phyloP scores from a whole-genome alignment of 73 alveolate species.

The Uronychia setigera region DNA sequence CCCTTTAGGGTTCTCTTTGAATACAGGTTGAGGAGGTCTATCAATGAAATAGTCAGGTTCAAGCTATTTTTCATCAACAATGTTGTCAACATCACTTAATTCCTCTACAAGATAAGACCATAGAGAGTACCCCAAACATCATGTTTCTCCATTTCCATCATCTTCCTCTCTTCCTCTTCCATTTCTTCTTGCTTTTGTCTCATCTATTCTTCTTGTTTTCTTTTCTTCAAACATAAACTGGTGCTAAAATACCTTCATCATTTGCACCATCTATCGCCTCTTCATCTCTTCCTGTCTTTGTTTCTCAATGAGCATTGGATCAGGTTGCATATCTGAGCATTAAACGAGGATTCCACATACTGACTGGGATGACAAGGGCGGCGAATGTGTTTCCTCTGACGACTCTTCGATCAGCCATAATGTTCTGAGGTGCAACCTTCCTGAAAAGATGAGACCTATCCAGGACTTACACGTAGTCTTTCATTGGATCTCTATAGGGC shows the following conservation, averaged over 20 bases:
- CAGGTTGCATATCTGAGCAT: constrained; percentile 61
- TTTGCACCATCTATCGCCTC: constrained; percentile 46
- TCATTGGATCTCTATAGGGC: constrained; percentile 65
- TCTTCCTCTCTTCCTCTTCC: constrained; percentile 41
- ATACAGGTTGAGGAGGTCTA: constrained; percentile 89
- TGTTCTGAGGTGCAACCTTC: constrained; percentile 70
- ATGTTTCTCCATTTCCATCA: constrained; percentile 27
- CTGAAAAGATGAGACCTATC: constrained; percentile 5
- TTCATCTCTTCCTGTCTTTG: constrained; percentile 63
- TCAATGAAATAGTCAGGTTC: constrained; percentile 90
- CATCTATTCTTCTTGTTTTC: constrained; percentile 48
- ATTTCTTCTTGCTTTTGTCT: constrained; percentile 36
- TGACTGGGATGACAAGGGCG: constrained; percentile 89
- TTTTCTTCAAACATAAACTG: constrained; percentile 32
- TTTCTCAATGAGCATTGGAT: constrained; percentile 67
- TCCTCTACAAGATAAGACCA: constrained; percentile 48
- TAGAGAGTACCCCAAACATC: constrained; percentile 55
- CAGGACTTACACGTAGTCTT: constrained; percentile 47
- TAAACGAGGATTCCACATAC: constrained; percentile 4
- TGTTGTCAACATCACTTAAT: constrained; percentile 68
- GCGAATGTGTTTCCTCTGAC: constrained; percentile 98
- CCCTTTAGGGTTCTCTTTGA: constrained; percentile 88
- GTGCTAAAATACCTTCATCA: neutral
- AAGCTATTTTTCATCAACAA: constrained; percentile 66
- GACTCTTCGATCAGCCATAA: constrained; percentile 94